Evolutionary conservation across 1,139 yeast species (phyloP).

Genomic region (Fermentozyma sake): DNA sequence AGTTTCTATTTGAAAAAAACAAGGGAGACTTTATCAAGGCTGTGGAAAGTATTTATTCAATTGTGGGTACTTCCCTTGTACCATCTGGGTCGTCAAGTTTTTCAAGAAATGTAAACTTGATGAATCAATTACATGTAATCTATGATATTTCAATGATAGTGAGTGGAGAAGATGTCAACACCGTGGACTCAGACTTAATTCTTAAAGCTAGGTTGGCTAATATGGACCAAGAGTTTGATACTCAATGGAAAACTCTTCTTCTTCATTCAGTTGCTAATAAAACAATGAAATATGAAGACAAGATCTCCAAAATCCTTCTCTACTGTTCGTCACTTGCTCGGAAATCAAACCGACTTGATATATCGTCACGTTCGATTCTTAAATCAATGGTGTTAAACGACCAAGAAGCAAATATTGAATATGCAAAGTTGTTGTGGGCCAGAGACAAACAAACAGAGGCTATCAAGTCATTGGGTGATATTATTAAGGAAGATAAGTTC

Average conservation of each 20-base stretch:
- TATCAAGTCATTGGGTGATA: conserved; percentile 54
- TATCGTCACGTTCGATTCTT: conserved; percentile 71
- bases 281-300: conserved; percentile 26
- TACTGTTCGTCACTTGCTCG: conserved; percentile 65
- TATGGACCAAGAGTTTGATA: conserved; percentile 58
- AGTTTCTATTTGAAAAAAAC: conserved; percentile 34
- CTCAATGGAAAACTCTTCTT: conserved; percentile 58
- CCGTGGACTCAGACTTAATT: conserved; percentile 19
- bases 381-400: conserved; percentile 53
- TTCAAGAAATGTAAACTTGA: conserved; percentile 48
- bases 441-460: conserved; percentile 91
- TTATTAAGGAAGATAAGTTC: conserved; percentile 20
- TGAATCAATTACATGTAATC: conserved; percentile 68
- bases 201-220: conserved; percentile 40
- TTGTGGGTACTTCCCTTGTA: conserved; percentile 60
- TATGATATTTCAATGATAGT: conserved; percentile 52
- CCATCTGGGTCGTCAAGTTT: conserved; percentile 60
- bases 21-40: conserved; percentile 26
- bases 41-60: conserved; percentile 47
- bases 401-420: conserved; percentile 65
- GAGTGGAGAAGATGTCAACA: conserved; percentile 8
- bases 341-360: conserved; percentile 62
- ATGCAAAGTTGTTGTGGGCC: conserved; percentile 83
- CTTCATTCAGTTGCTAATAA: conserved; percentile 55
- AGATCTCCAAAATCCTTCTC: conserved; percentile 48